These are phyloP conservation scores for Sungouiozyma intestinalis DNA, from an alignment of 805 yeast species.

Conservation along the genomic window DNA sequence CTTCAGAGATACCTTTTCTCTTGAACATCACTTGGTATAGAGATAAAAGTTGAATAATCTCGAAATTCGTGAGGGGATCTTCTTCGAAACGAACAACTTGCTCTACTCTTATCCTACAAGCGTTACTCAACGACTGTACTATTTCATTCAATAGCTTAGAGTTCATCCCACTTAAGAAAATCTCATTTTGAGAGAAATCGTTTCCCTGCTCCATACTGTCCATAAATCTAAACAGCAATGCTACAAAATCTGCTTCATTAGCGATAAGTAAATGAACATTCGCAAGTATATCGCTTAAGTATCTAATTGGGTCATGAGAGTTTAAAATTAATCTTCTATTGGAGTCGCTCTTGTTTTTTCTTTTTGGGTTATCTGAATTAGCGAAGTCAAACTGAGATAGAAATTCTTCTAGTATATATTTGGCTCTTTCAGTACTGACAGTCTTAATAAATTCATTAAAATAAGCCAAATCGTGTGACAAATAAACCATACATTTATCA, in stretches of 20 bases:
- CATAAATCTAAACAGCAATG: conserved; percentile 42
- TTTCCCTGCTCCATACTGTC: conserved; percentile 8
- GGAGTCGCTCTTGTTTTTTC: conserved; percentile 29
- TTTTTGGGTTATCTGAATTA: conserved; percentile 8
- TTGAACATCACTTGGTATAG: conserved; percentile 61
- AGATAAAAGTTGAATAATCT: conserved; percentile 51
- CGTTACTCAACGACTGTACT: conserved; percentile 28
- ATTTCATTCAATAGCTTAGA: conserved; percentile 22
- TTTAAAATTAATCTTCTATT: conserved; percentile 37
- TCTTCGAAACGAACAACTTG: conserved; percentile 58
- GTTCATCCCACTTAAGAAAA: conserved; percentile 22
- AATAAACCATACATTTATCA: conserved; percentile 26
- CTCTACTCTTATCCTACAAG: conserved; percentile 58
- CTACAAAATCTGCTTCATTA: conserved; percentile 72
- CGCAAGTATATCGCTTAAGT: conserved; percentile 80
- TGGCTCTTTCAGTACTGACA: conserved; percentile 62
- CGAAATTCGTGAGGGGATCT: conserved; percentile 43
- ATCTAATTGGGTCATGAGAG: conserved; percentile 73
- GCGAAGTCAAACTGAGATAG: conserved; percentile 38
- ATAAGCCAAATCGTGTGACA: conserved; percentile 36
- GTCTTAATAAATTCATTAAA: conserved; percentile 51
- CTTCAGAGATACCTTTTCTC: conserved; percentile 29
- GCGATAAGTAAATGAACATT: conserved; percentile 78
- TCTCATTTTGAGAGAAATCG: conserved; percentile 10
- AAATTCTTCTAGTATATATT: conserved; percentile 56